Conservation (phyloP, 2,329 filamentous ascomycete genomes). For the Pyrenophora teres region DNA sequence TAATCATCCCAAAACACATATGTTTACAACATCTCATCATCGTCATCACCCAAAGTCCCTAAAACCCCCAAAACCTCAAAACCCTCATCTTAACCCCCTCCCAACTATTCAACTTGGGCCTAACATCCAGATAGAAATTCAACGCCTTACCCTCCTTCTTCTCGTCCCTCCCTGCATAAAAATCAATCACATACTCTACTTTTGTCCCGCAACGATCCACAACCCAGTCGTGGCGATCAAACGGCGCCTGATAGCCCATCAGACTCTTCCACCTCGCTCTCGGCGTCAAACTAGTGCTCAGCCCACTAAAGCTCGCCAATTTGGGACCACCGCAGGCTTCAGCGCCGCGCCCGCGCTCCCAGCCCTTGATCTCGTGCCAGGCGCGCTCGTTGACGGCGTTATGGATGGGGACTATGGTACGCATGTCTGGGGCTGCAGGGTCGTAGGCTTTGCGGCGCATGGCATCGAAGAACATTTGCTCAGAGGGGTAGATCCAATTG, state of each 20-base stretch:
- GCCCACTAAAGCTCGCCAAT: constrained; percentile 80
- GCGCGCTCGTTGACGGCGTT: constrained; percentile 98
- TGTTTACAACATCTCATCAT: too few species aligned
- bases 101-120: constrained; percentile 67
- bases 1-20: too few species aligned
- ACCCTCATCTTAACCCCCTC: constrained; percentile 65
- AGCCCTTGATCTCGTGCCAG: constrained; percentile 87
- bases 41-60: not conserved
- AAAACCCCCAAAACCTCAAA: constrained; percentile 54
- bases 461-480: constrained; percentile 97
- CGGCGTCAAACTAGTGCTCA: constrained; percentile 69
- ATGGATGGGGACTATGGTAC: constrained; percentile 92
- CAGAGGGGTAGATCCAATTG: constrained; percentile 97
- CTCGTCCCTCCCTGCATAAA: constrained; percentile 76
- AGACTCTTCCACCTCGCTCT: constrained; percentile 80
- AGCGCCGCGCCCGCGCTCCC: constrained; percentile 72
- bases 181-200: constrained; percentile 97
- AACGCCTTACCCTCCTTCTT: constrained; percentile 53
- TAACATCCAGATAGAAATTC: constrained; percentile 68
- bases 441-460: constrained; percentile 89
- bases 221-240: constrained; percentile 97
- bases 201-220: constrained; percentile 85
- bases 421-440: constrained; percentile 75
- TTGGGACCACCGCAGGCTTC: constrained; percentile 76
- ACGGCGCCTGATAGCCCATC: constrained; percentile 87